Percentiles rank a stretch among this genome's conserved stretches.
phyloP scores from a whole-genome alignment of 2,329 filamentous ascomycete species.

The Sclerotinia spermophila region DNA sequence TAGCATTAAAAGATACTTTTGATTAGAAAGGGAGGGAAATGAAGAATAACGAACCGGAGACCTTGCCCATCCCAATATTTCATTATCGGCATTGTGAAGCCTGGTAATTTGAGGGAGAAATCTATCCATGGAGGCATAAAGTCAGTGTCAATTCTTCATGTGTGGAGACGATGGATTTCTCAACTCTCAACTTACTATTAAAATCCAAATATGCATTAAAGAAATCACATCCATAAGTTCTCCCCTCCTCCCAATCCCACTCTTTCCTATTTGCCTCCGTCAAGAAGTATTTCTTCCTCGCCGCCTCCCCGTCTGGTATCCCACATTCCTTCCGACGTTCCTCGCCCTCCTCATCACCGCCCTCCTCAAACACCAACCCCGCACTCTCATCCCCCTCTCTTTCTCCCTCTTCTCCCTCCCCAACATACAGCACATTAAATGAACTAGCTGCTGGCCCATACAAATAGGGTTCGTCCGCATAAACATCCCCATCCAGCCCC shows the following conservation, averaged over 20 bases:
- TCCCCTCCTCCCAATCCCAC: slow-evolving; percentile 60
- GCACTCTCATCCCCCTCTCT: slow-evolving; percentile 37
- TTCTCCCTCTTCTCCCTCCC: slow-evolving; percentile 37
- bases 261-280: slow-evolving; percentile 49
- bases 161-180: background rate
- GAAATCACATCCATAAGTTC: slow-evolving; percentile 67
- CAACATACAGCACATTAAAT: slow-evolving; percentile 73
- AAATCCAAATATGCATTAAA: slow-evolving; percentile 94
- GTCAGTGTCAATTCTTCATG: background rate
- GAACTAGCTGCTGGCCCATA: slow-evolving; percentile 79
- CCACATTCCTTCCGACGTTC: slow-evolving; percentile 39
- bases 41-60: slow-evolving; percentile 55
- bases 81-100: slow-evolving; percentile 69
- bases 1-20: background rate
- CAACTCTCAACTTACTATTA: slow-evolving; percentile 48
- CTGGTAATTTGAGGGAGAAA: slow-evolving; percentile 67
- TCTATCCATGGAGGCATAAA: slow-evolving; percentile 40
- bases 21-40: background rate
- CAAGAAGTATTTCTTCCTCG: slow-evolving; percentile 59
- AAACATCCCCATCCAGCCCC: slow-evolving; percentile 82
- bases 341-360: slow-evolving; percentile 45
- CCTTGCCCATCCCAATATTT: slow-evolving; percentile 78
- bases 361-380: slow-evolving; percentile 35
- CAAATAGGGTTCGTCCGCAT: slow-evolving; percentile 79
- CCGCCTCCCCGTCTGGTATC: slow-evolving; percentile 39